Base-by-base conservation (phyloP, 1,139 yeast species). In the Protomyces gravidus region DNA sequence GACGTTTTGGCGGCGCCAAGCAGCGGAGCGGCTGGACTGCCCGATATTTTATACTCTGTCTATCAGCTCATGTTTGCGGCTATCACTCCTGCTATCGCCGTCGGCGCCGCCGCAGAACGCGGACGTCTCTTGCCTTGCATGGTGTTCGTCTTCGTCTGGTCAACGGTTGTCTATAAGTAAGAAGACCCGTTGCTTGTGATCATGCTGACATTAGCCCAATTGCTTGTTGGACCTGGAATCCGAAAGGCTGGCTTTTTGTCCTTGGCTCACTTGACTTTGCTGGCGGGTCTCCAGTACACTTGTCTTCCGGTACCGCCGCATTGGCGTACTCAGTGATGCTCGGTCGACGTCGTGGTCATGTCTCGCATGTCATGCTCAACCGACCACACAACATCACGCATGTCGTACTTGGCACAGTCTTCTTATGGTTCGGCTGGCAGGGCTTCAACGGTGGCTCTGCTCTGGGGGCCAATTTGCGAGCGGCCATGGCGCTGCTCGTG, bases 381-480 rank as follows among this genome's bases (percentile, higher is more conserved):
- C 87, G 85, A 75, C 97, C 97, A 33, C 96, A 90, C 72, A 84
- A 90, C 3, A 95, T 89, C 51, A 80, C 94, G 11, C 83, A 89
- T 55, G 88, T 89, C 63, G 96, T 89, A n/a, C 76, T 90, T 64
- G 98, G 97, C 61, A 89, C 97, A 23, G 84, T 88, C 3, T 87
- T 92, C 77, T 81, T 90, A 68, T 90, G 97, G 96, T 89, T 90
- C 69, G 97, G 97, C 49, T 90, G 98, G 97, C 89, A 87, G 69
- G 97, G 97, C 57, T 90, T 90, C 81, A 90, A 92, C 78, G 96
- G 96, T 73, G 97, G 97, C 68, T 88, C 96, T 53, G 87, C 96
- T 60, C 96, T 96, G 72, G 86, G 87, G 71, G 86, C 96, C 45
- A 74, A 90, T 63, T 83, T 90, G 71, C 85, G 97, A 75, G 89